Evolutionary conservation across 352 stramenopile species (phyloP), one percentile per base, ranked within the genome.

Genomic region (Bremia lactucae): DNA sequence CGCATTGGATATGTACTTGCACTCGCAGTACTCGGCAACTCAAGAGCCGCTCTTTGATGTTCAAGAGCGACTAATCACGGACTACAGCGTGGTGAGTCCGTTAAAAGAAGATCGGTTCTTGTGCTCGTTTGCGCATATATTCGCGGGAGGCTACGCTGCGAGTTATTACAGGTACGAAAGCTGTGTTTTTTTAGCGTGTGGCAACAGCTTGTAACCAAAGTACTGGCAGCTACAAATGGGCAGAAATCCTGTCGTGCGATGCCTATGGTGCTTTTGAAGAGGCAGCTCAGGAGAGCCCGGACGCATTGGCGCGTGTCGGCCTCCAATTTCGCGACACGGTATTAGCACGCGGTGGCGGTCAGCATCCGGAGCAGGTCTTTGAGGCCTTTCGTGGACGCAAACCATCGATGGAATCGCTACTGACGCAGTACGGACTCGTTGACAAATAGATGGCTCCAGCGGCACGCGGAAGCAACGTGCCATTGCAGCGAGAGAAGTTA

Each of bases 61-160:
- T 19, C 95, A 98, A 57, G 71, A 87, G 38, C 71, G 77, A 38
- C 77, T 98, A 19, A 76, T 96, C 6, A 33, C 63, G 19, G 68
- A 74, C 14, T 86, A 74, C 44, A 89, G 85, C 13, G 87, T 97
- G 11, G 58, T 96, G 39, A 63, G 72, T 45, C 94, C 94, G 19
- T 70, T 98, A 3, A 53, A 72, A 28, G 90, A 98, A 47, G 94
- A 99, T 67, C 72, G 94, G 24, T 99, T 98, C 65, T 69, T 99
- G n/a, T 98, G 94, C 60, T 90, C 87, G 24, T 99, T 99, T 63
- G 77, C 65, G 21, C 96, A 99, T 65, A 99, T 99, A 50, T 98
- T 99, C 61, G 96, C 90, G 0, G 95, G 95, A 2, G 94, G 95
- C 24, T 98, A 98, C 60, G 80, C 90, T n/a, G 93, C 95, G 6